Evolutionary conservation across 176 grass and related monocot genomes (phyloP), one percentile per base, ranked within the genome.

Genomic region (Zea luxurians): DNA sequence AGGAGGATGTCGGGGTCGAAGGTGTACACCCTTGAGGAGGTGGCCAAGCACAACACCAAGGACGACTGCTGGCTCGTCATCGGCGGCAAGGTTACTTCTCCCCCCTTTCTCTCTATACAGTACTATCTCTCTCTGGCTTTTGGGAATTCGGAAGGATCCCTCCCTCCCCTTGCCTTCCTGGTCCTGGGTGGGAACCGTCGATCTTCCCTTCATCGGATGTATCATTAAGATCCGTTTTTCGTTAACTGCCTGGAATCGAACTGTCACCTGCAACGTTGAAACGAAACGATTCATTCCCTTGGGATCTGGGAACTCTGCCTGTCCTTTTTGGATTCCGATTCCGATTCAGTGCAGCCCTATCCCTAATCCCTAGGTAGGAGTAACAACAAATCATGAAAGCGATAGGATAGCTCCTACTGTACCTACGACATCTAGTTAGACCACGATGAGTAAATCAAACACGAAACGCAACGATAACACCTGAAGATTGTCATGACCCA

Each of bases 21-120:
- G 83, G 48, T 84, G 1, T 65, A 76, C 71, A 71, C 82, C 64
- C 82, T 81, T 2, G 77, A 84, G 71, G 87, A 89, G 77, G 82
- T 85, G 64, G 47, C 87, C 77, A 84, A 77, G 71, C 87, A 89
- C 82, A 85, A 57, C 82, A 16, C 82, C 71, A 89, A 85, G 87
- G 82, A 89, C 18, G 87, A 89, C 65, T 89, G 87, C 82, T 89
- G 87, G 87, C 77, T 89, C 18, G 20, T 89, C 82, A 89, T 89
- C 82, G 58, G 35, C 77, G 87, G 87, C 35, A 84, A 89, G 87
- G 86, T 88, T 1, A 6, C 18, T 5, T 6, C 1, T 20, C 21
- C 16, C 2, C 27, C 27, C 27, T 27, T 27, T 27, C 27, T 27
- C 4, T 73, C 4, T 27, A 0, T 27, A 27, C 27, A 27, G 27